Evolutionary conservation across 176 grass and related monocot species (phyloP), one percentile per base, ranked within the genome.

Genomic region (Zizania latifolia): DNA sequence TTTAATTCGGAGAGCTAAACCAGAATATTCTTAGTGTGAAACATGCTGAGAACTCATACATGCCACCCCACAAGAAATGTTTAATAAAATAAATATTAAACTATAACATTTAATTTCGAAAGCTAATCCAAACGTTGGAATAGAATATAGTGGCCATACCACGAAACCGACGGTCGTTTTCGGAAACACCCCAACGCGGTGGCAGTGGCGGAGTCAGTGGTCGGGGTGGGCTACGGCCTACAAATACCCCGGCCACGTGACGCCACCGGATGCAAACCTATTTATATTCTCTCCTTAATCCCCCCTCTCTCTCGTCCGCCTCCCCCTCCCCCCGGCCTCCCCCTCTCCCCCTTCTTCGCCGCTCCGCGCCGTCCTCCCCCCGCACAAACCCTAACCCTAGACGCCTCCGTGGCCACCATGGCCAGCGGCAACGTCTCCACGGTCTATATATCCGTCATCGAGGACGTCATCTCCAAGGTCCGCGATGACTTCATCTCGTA

Each of bases 271-370:
- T 87, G 86, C 92, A 89, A 96, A 96, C 92, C 81, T 96, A 96
- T 96, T 96, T 96, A 96, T 92, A 89, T 89, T 92, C 76, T 95
- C 72, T 85, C 56, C 80, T 95, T 89, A 89, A 95, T 84, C 80
- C 74, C n/a, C 66, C 72, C 16, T 53, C 78, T 72, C 66, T 82
- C 63, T 74, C 58, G 74, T 85, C 66, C 81, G 73, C 72, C 62
- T 74, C 63, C 72, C n/a, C n/a, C n/a, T n/a, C n/a, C n/a, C 15
- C n/a, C 44, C n/a, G n/a, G n/a, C n/a, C 65, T 27, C 33, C 53
- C 4, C 28, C 48, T n/a, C n/a, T n/a, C 16, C 34, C 5, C 59
- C 2, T 9, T 57, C 48, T n/a, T n/a, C 38, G n/a, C 65, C 51
- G 34, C 43, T 5, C 71, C 34, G n/a, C n/a, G 57, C 44, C 19